These are phyloP conservation scores for Meira nashicola DNA, from an alignment of 1,284 basidiomycete genomes.

Conservation along the genomic window DNA sequence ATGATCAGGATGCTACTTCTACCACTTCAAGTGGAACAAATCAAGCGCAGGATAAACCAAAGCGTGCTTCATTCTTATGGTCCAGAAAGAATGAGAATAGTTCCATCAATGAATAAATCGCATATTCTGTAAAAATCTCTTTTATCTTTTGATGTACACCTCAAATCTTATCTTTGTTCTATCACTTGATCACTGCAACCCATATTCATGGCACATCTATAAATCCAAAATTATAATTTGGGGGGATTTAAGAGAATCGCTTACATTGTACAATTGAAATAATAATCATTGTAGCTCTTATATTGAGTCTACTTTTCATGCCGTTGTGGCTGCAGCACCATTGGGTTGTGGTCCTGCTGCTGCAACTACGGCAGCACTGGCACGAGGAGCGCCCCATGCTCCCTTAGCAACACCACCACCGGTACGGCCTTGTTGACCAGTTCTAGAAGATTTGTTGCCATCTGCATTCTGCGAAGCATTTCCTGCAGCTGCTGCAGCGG, in stretches of 20 bases:
- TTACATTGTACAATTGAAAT: too few species aligned
- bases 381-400: slow-evolving; percentile 4
- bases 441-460: neutral
- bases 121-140: too few species aligned
- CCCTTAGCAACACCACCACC: neutral
- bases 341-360: neutral
- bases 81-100: neutral
- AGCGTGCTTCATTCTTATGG: slow-evolving; percentile 3
- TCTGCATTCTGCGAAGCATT: neutral
- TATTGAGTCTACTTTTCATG: too few species aligned
- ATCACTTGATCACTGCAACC: too few species aligned
- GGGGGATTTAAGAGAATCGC: too few species aligned
- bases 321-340: too few species aligned
- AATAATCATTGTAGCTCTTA: too few species aligned
- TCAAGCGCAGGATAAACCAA: neutral
- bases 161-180: too few species aligned
- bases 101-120: too few species aligned
- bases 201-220: too few species aligned
- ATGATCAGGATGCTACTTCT: neutral
- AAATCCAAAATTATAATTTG: too few species aligned
- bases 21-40: neutral
- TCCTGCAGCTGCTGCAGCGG: slow-evolving; percentile 8
- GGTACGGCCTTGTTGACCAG: neutral
- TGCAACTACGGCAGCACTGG: neutral
- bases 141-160: too few species aligned